Base-by-base conservation (phyloP, 2,329 filamentous ascomycete species). In the Aureobasidium uvarum region DNA sequence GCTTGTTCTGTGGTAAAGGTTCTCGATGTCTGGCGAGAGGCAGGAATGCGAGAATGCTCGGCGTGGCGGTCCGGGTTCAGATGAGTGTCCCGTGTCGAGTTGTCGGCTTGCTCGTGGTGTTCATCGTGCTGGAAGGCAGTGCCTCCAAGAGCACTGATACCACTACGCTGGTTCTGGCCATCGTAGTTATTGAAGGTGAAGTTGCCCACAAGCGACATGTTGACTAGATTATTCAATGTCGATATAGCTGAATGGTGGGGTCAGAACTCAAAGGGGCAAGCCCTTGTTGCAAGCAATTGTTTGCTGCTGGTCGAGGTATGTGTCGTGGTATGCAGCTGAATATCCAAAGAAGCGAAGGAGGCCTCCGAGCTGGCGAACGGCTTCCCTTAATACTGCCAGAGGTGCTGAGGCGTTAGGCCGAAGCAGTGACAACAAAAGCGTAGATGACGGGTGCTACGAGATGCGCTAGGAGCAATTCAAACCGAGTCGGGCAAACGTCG, bases 191-290 rank as follows among this genome's bases (percentile, higher is more conserved):
- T 69, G 62, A 78, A 76, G 54, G 73, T 71, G 66, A 80, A 78
- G 70, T 78, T 79, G 70, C 78, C 78, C 62, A 77, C 76, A 67
- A 79, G 71, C 67, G 76, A 77, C 79, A 81, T 80, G 68, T n/a
- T 59, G 41, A 33, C 18, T n/a, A 50, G 31, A 20, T 39, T 39
- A 20, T 62, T 23, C 28, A 23, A 54, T 39, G 58, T 62, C 45
- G 58, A 23, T n/a, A 28, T 25, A 20, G 20, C 31, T 43, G 25
- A 41, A 7, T 51, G 20, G 56, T 51, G 20, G 56, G 23, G n/a
- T 48, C 23, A 48, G 4, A 28, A 31, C 14, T 62, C 23, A 25
- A 39, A 50, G 58, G 58, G 58, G 41, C 58, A 31, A 62, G 45
- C 45, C 58, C 58, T 41, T 33, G 31, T n/a, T 39, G 58, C 58